Conservation (phyloP, 2,329 filamentous ascomycete species). For the Penicillium vulpinum region DNA sequence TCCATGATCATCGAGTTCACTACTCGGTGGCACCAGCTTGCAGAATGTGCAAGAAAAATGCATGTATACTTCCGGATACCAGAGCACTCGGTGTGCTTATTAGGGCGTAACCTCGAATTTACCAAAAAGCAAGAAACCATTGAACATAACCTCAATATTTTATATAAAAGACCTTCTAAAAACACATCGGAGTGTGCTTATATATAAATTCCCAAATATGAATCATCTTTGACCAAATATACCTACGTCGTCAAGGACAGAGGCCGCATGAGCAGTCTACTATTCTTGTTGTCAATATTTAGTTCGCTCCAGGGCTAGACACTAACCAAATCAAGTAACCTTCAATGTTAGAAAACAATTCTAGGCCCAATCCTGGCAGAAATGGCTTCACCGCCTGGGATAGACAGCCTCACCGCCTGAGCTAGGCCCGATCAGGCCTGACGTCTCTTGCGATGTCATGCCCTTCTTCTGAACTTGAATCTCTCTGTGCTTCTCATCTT, state of each 20-base stretch:
- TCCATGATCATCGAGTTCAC: not conserved
- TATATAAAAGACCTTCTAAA: too few relatives aligned
- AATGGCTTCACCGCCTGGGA: slow-evolving; percentile 18
- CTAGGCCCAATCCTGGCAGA: slow-evolving; percentile 22
- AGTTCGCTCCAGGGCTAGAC: not conserved
- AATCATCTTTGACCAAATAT: too few relatives aligned
- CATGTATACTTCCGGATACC: slow-evolving; percentile 10
- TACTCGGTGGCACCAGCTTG: slow-evolving; percentile 2
- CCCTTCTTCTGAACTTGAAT: slow-evolving; percentile 21
- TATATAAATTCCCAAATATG: too few relatives aligned
- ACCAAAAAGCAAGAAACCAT: not conserved
- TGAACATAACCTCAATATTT: not conserved
- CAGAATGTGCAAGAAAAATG: not conserved
- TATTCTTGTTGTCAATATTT: not conserved
- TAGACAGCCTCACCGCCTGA: slow-evolving; percentile 21
- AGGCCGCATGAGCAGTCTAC: too few relatives aligned
- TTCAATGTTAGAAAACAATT: slow-evolving; percentile 5
- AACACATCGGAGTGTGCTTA: too few relatives aligned
- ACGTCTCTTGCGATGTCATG: slow-evolving; percentile 27
- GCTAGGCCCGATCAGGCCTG: slow-evolving; percentile 26
- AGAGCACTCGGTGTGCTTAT: slow-evolving; percentile 1
- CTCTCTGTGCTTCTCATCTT: slow-evolving; percentile 20
- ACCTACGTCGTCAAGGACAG: too few relatives aligned
- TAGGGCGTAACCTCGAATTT: not conserved
- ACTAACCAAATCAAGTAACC: slow-evolving; percentile 10